A percentile compares a stretch with the other conserved stretches of the same genome.
These are phyloP conservation scores for Coniochaeta prunicola DNA, from an alignment of 2,329 filamentous ascomycete genomes.

Conservation along the genomic window DNA sequence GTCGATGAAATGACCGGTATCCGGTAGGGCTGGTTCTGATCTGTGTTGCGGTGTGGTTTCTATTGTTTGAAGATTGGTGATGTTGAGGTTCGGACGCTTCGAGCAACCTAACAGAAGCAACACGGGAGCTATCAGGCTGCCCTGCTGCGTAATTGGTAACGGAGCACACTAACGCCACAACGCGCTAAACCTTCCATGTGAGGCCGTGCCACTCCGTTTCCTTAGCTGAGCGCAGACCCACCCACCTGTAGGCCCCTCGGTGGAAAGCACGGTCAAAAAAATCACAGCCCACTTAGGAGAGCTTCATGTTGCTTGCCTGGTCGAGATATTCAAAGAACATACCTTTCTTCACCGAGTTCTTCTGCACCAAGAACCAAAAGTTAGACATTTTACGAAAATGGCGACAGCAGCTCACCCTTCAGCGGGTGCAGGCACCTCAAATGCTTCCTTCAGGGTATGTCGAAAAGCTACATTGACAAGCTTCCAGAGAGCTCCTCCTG, in stretches of 20 bases:
- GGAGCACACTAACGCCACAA: neutral
- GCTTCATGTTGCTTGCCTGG: neutral
- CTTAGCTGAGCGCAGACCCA: neutral
- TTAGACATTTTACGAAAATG: neutral
- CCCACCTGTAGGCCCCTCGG: neutral
- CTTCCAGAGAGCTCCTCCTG: neutral
- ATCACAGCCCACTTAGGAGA: conserved; percentile 1
- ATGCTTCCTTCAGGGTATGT: conserved; percentile 1
- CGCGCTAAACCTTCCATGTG: neutral
- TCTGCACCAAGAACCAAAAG: neutral
- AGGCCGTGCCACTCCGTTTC: neutral
- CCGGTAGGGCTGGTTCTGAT: neutral
- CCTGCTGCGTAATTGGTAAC: conserved; percentile 1
- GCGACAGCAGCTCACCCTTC: conserved; percentile 1
- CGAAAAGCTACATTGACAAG: neutral
- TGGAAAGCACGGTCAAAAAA: neutral
- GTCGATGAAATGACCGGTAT: neutral
- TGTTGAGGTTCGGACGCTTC: neutral
- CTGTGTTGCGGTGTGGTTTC: neutral
- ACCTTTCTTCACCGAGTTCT: neutral
- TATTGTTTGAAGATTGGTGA: neutral
- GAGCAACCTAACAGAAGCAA: neutral
- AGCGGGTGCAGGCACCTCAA: neutral
- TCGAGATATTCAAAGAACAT: neutral
- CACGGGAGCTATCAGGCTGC: neutral